Evolutionary conservation across 306 rosid species (phyloP), one percentile per base, ranked within the genome.

Genomic region (Canavalia gladiata): DNA sequence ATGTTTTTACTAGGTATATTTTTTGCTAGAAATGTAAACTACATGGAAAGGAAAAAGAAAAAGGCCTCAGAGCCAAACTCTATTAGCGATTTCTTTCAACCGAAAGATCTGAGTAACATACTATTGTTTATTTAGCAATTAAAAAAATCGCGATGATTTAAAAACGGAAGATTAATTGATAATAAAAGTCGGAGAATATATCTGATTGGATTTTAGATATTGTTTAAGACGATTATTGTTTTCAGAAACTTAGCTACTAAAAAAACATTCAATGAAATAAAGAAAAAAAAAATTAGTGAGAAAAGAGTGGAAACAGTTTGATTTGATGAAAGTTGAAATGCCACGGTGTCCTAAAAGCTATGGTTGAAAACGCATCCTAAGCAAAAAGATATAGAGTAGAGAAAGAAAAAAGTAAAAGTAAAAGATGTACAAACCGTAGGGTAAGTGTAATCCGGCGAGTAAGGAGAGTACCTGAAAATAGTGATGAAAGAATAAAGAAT

Each of bases 391-490:
- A 55, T 3, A 56, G 50, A 47, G 28, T 4, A 66, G 71, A 49
- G 3, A 81, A 64, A 42, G n/a, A 78, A 56, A 71, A 85, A 56
- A 58, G 57, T 28, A 75, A 84, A 50, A 57, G 74, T 55, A 70
- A 73, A 70, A 58, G 81, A 4, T 34, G 84, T 80, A 90, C 94
- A 83, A 82, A 95, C 99, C 99, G 95, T 87, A 42, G 97, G 97
- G 78, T 95, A 95, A 72, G 90, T 85, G 84, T 93, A 95, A 81
- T 95, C 99, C 12, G 95, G 94, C 74, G 99, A 95, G 89, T 95
- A 95, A 31, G 97, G 80, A 85, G 99, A 93, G 87, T 95, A 95
- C 96, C 99, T 95, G 91, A 89, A 89, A 87, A 82, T 31, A 78
- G 46, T 33, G 56, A 68, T 34, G 30, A 84, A 55, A 39, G 18